phyloP scores from a whole-genome alignment of 1,139 yeast species.

The Ogataea hybrid region DNA sequence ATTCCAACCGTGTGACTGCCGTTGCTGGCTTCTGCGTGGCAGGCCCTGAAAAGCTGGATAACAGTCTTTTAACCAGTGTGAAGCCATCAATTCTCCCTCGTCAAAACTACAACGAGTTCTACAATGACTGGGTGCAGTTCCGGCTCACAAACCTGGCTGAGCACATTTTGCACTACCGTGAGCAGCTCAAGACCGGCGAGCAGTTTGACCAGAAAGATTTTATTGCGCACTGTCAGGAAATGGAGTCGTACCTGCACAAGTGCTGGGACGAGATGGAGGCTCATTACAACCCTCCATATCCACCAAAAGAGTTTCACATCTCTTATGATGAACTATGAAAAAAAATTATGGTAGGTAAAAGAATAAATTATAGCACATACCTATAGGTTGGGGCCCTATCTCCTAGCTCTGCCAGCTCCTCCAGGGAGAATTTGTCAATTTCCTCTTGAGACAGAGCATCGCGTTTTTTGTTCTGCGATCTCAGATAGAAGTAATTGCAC shows the following conservation, averaged over 20 bases:
- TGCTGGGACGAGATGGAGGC: constrained; percentile 29
- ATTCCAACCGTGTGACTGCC: constrained; percentile 32
- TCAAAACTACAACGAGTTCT: constrained; percentile 32
- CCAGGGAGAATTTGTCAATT: constrained; percentile 12
- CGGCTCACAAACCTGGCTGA: constrained; percentile 35
- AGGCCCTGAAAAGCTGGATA: constrained; percentile 32
- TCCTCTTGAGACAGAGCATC: constrained; percentile 12
- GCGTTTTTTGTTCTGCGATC: constrained; percentile 8
- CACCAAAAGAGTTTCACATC: constrained; percentile 15
- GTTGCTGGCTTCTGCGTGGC: constrained; percentile 30
- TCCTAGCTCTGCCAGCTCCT: constrained; percentile 15
- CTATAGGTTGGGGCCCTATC: constrained; percentile 17
- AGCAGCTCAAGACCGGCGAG: not conserved
- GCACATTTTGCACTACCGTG: constrained; percentile 27
- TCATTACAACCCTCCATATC: constrained; percentile 26
- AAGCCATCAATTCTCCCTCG: constrained; percentile 37
- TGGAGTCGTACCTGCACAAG: constrained; percentile 22
- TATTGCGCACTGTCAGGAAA: constrained; percentile 21
- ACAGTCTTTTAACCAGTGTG: constrained; percentile 34
- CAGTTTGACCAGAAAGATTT: constrained; percentile 19
- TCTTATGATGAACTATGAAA: not conserved
- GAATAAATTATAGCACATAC: constrained; percentile 8
- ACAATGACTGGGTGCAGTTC: constrained; percentile 36
- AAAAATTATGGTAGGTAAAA: no score
- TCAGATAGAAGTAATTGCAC: constrained; percentile 14